Percentiles rank a stretch among this genome's conserved stretches.
Conservation (phyloP, 2,329 filamentous ascomycete species). For the Helotiales sp. region DNA sequence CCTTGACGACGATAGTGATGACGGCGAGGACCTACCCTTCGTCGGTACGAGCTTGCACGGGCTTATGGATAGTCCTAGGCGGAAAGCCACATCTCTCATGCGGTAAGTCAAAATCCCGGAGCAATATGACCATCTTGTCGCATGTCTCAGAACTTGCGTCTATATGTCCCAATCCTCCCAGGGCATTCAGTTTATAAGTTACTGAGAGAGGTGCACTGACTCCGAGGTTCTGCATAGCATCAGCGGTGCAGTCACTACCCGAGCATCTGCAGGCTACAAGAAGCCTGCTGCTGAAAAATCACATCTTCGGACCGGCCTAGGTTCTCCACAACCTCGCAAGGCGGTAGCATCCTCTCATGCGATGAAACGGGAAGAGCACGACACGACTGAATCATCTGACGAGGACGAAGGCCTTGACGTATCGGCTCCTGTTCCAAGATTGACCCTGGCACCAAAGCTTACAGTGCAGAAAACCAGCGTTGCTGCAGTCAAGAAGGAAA, state of each 20-base stretch:
- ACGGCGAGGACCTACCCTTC: constrained; percentile 34
- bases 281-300: constrained; percentile 18
- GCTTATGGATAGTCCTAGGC: constrained; percentile 44
- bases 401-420: constrained; percentile 34
- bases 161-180: too few species aligned
- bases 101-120: too few species aligned
- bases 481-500: neutral
- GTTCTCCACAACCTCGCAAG: constrained; percentile 14
- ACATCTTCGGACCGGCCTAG: neutral
- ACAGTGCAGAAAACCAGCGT: neutral
- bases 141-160: too few species aligned
- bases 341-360: neutral
- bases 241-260: constrained; percentile 24
- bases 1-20: constrained; percentile 34
- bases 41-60: constrained; percentile 42
- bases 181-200: too few species aligned
- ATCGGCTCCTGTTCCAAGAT: constrained; percentile 26
- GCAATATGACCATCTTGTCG: too few species aligned
- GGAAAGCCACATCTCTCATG: constrained; percentile 33
- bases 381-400: constrained; percentile 22
- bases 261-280: constrained; percentile 36
- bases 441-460: constrained; percentile 6
- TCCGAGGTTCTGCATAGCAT: too few species aligned
- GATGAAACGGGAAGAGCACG: neutral
- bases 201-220: too few species aligned